phyloP scores from a whole-genome alignment of 1,139 yeast species.

The Insectozyma bohioensis region DNA sequence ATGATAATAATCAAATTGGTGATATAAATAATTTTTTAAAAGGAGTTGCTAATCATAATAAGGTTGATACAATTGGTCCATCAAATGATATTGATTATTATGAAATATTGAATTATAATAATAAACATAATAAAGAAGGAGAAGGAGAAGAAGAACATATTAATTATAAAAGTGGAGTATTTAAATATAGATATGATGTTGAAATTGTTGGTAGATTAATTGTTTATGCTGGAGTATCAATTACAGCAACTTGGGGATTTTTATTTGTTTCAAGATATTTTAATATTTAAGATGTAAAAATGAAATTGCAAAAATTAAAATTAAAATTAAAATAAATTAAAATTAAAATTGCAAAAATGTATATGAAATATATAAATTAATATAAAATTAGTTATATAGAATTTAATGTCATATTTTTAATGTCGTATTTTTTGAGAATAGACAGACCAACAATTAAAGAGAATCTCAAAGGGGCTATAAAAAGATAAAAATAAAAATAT shows the following conservation, averaged over 20 bases:
- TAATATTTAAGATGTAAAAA: too few species aligned
- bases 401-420: too few species aligned
- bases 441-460: too few species aligned
- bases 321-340: too few species aligned
- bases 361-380: too few species aligned
- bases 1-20: conserved; percentile 35
- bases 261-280: conserved; percentile 20
- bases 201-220: conserved; percentile 71
- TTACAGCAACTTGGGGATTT: conserved; percentile 48
- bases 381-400: too few species aligned
- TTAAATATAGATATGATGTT: conserved; percentile 61
- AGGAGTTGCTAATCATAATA: conserved; percentile 27
- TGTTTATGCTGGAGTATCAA: conserved; percentile 73
- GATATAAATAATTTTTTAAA: conserved; percentile 36
- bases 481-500: too few species aligned
- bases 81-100: conserved; percentile 43
- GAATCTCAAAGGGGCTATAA: too few species aligned
- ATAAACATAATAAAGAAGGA: conserved; percentile 9
- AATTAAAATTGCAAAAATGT: too few species aligned
- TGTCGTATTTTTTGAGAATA: too few species aligned
- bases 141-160: conserved; percentile 3
- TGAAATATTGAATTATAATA: conserved; percentile 39
- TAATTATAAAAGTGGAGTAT: conserved; percentile 37
- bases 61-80: conserved; percentile 36
- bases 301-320: too few species aligned